These are phyloP conservation scores for Sporothrix brunneoviolacea DNA, from an alignment of 2,329 filamentous ascomycete genomes.

Conservation along the genomic window DNA sequence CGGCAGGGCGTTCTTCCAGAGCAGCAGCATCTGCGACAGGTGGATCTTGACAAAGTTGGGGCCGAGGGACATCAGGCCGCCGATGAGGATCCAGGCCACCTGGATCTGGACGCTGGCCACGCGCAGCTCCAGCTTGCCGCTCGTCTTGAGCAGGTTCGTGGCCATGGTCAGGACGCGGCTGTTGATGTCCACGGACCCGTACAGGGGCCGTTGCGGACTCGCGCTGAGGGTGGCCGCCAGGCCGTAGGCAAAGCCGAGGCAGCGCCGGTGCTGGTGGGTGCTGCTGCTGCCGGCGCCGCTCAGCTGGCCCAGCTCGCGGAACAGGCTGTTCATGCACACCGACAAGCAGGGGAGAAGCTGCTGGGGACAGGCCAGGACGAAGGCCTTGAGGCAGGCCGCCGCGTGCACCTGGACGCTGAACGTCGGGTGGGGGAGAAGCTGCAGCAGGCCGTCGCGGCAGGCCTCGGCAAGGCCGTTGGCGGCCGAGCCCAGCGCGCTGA, in stretches of 20 bases:
- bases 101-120: conserved; percentile 93
- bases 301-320: conserved; percentile 74
- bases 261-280: conserved; percentile 47
- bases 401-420: conserved; percentile 93
- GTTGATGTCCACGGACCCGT: conserved; percentile 93
- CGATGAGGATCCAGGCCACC: conserved; percentile 95
- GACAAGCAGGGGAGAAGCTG: conserved; percentile 87
- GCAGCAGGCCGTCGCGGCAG: conserved; percentile 79
- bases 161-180: conserved; percentile 86
- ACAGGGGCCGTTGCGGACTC: conserved; percentile 78
- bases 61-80: conserved; percentile 90
- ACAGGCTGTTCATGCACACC: conserved; percentile 93
- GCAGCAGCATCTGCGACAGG: conserved; percentile 79
- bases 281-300: conserved; percentile 69
- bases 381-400: conserved; percentile 76
- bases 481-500: conserved; percentile 74
- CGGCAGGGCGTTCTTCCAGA: conserved; percentile 96
- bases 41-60: conserved; percentile 99
- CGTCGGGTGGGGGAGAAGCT: conserved; percentile 88
- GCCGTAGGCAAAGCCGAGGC: conserved; percentile 85
- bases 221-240: conserved; percentile 86
- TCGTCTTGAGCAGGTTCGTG: conserved; percentile 85
- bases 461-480: conserved; percentile 70
- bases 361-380: conserved; percentile 85
- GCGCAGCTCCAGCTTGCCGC: conserved; percentile 81